Evolutionary conservation across 2,329 filamentous ascomycete species (phyloP), one percentile per base, ranked within the genome.

Genomic region (Aspergillus fumigatus): DNA sequence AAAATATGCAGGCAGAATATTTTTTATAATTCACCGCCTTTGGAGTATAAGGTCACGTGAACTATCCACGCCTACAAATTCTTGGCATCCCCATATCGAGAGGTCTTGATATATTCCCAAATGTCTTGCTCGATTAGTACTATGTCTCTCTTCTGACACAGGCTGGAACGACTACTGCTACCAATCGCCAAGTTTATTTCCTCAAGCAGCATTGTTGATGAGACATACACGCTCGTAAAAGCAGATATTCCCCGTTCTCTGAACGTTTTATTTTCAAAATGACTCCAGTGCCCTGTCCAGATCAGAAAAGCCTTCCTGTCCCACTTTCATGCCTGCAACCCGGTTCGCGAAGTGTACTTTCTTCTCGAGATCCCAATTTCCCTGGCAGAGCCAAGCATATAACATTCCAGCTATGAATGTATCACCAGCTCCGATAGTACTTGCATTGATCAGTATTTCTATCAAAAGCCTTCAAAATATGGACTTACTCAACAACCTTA

Each of bases 381-480:
- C 62, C 60, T 79, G 79, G 66, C 77, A 82, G 55, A 81, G 72
- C 59, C 89, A 70, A 38, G 77, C 80, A 72, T 86, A 89, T 50
- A 91, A 73, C 71, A 88, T 84, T 57, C 87, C 88, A 35, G 88
- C 88, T 61, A 88, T 83, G 66, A 91, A 91, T 0, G 88, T 90
- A 67, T 91, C 88, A 62, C 88, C 88, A 47, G 88, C 88, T 54
- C 88, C 88, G 59, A 90, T 82, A 5, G 87, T 81, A 69, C 88
- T 89, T 26, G 1, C 3, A 29, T 25, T 11, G 1, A 19, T 62
- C 43, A 61, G 48, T 10, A 32, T 57, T 9, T 48, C 11, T 11
- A 10, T 40, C 8, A 5, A 40, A n/a, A 32, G 4, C 14, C 10
- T 23, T 19, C n/a, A 47, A 4, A 26, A 26, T 14, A 21, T 21